Evolutionary conservation across 129 eudicot genomes (phyloP), one percentile per base, ranked within the genome.

Genomic region (Artemisia tridentata): DNA sequence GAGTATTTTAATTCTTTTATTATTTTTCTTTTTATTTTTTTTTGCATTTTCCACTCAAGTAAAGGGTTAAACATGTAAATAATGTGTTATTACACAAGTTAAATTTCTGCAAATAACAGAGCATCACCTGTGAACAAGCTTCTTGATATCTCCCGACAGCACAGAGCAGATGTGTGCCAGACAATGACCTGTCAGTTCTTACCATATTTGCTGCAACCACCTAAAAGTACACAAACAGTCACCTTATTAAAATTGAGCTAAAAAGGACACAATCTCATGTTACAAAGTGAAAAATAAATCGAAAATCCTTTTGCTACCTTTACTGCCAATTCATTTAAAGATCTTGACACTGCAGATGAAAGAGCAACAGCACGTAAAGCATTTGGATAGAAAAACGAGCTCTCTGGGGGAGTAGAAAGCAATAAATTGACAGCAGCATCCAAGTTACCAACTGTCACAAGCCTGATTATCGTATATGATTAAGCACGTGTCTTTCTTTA

Each of bases 141-240:
- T 93, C 98, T 79, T 93, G 98, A 76, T 87, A 81, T 82, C 92
- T 87, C 49, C 98, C 98, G 46, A 93, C 98, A 45, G 96, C 98
- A 75, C 97, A 93, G 11, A 93, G 97, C 71, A 93, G 82, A 83
- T 93, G 97, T n/a, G 92, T 89, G 45, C 98, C 98, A 19, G 95
- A 93, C 75, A 93, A 84, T 69, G 98, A 89, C 84, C 89, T 80
- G 65, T 93, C 98, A 18, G 89, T 93, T 80, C 98, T 75, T 48
- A 92, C 98, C 98, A 93, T 89, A 75, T 89, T 93, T 65, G 97
- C 98, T 70, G 98, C 98, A 87, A 93, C 98, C 41, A 89, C 97
- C 98, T 93, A 61, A 1, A 12, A 63, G 51, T 10, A 75, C 13
- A 19, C 45, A 74, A 72, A 45, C 73, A 67, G 48, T 17, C 15